These are phyloP conservation scores for Reutealis trisperma DNA, from an alignment of 345 rosid species.

Conservation along the genomic window DNA sequence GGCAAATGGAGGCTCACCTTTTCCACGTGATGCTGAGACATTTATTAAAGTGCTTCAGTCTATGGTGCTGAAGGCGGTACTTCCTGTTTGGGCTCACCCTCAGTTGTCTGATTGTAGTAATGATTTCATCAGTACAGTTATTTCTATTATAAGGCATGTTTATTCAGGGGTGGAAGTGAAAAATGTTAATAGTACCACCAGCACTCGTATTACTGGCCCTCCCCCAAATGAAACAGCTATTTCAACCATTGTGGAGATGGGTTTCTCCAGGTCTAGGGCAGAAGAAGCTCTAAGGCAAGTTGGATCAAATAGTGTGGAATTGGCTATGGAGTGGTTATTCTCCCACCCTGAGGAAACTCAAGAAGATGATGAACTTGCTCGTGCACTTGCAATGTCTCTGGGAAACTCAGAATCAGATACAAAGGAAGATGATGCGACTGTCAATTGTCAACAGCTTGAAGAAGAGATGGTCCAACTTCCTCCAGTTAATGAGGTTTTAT, in stretches of 20 bases:
- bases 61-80: slow-evolving; percentile 84
- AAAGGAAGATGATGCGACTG: slow-evolving; percentile 62
- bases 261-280: slow-evolving; percentile 88
- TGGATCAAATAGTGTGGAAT: slow-evolving; percentile 87
- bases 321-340: slow-evolving; percentile 98
- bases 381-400: slow-evolving; percentile 95
- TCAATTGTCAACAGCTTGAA: slow-evolving; percentile 51
- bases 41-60: slow-evolving; percentile 94
- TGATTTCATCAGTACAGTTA: slow-evolving; percentile 68
- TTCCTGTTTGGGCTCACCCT: slow-evolving; percentile 89
- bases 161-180: slow-evolving; percentile 95
- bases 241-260: slow-evolving; percentile 95
- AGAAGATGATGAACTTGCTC: slow-evolving; percentile 98
- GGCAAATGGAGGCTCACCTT: slow-evolving; percentile 56
- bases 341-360: slow-evolving; percentile 87
- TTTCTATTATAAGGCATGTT: slow-evolving; percentile 83
- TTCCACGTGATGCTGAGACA: slow-evolving; percentile 84
- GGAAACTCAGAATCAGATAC: slow-evolving; percentile 83
- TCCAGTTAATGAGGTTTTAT: slow-evolving; percentile 79
- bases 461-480: slow-evolving; percentile 84
- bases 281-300: slow-evolving; percentile 97
- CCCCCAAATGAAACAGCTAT: slow-evolving; percentile 91
- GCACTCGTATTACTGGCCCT: slow-evolving; percentile 72
- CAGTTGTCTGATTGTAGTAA: slow-evolving; percentile 79
- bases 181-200: slow-evolving; percentile 48